Conservation (phyloP, 2,329 filamentous ascomycete species). For the Aphanoascus verrucosus region DNA sequence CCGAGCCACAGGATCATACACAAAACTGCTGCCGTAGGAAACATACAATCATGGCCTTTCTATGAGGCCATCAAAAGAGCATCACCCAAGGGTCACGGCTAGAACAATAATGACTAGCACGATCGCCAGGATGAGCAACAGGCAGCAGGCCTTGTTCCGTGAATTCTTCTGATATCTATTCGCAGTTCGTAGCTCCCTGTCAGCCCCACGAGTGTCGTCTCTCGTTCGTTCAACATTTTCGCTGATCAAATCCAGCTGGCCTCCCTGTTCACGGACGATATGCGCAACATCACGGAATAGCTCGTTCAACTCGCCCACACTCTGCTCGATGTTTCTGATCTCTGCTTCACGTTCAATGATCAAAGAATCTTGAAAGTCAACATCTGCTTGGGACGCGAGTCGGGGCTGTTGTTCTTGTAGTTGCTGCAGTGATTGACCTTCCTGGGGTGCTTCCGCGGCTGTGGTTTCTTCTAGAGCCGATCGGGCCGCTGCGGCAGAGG, state of each 20-base stretch:
- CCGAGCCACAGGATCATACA: slow-evolving; percentile 5
- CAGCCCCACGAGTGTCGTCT: slow-evolving; percentile 72
- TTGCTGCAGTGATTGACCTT: slow-evolving; percentile 54
- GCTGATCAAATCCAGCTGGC: slow-evolving; percentile 73
- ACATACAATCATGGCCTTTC: neutral
- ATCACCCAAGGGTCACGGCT: slow-evolving; percentile 66
- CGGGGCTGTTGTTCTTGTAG: slow-evolving; percentile 68
- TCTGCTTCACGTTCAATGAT: slow-evolving; percentile 95
- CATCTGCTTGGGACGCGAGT: slow-evolving; percentile 81
- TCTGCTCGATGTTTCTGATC: slow-evolving; percentile 95
- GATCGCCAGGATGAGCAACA: slow-evolving; percentile 77
- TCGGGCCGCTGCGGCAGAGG: slow-evolving; percentile 71
- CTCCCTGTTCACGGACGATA: slow-evolving; percentile 89
- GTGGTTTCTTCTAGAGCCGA: slow-evolving; percentile 58
- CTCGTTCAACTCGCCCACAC: slow-evolving; percentile 89
- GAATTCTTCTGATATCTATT: slow-evolving; percentile 91
- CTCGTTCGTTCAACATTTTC: slow-evolving; percentile 78
- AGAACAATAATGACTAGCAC: slow-evolving; percentile 83
- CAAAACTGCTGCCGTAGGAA: neutral
- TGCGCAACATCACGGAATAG: slow-evolving; percentile 96
- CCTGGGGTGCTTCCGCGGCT: slow-evolving; percentile 23
- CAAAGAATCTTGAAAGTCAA: slow-evolving; percentile 91
- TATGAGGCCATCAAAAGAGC: neutral
- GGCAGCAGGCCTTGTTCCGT: slow-evolving; percentile 84
- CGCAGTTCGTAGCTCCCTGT: slow-evolving; percentile 73